Base-by-base conservation (phyloP, 495 filamentous ascomycete genomes). In the Hapsidospora chrysogenum region DNA sequence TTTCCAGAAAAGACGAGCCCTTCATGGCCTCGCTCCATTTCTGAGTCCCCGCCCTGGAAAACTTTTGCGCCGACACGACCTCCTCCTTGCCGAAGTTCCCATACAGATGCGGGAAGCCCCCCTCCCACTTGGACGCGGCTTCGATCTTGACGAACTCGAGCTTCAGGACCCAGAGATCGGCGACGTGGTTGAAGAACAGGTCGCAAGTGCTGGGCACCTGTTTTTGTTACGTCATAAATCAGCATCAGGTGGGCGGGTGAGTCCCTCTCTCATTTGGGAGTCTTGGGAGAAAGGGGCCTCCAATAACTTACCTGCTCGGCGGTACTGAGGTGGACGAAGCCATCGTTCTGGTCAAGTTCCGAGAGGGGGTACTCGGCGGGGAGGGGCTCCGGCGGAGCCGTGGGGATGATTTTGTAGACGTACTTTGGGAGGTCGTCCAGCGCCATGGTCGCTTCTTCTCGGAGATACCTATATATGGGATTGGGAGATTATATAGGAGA, bases 291-390 rank as follows among this genome's bases (percentile, higher is more conserved):
- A 14, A 3, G n/a, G n/a, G n/a, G n/a, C n/a, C n/a, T n/a, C n/a
- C n/a, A n/a, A n/a, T 5, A 18, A 42, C 51, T 38, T 49, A 62
- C 62, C 52, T 64, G 66, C 32, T 43, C 46, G 13, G 63, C 53
- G 6, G 52, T 54, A 40, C 63, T 67, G 13, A 70, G 41, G 31
- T 70, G 66, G 5, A 70, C 52, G 44, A 70, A 70, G 10, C 66
- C 66, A 36, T 70, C 66, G 31, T 61, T 46, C 36, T 48, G 51
- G 46, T 70, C 66, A 5, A 68, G 51, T 15, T 58, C 53, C 30
- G 65, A 68, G 33, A 61, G 56, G 10, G 63, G 64, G 37, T 61
- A 65, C 37, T 47, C 37, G 1, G 48, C 44, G 13, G 65, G 64
- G 38, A 69, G 53, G n/a, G 65, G 63, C 16, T 48, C 36, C 11